These are phyloP conservation scores for Syncephalastrum sp. DNA, from an alignment of 371 early-diverging fungal species.

Conservation along the genomic window DNA sequence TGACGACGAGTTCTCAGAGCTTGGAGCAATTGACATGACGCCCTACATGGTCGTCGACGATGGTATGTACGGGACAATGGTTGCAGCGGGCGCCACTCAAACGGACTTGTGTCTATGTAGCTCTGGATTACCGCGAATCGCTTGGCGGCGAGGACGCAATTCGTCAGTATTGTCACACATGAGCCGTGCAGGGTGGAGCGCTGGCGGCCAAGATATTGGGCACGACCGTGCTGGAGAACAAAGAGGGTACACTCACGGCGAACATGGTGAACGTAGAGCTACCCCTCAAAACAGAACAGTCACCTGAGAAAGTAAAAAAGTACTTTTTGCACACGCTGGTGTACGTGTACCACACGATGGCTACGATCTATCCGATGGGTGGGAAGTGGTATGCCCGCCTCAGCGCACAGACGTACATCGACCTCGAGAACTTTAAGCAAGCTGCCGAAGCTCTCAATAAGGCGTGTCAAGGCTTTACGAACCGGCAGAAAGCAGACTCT, in stretches of 20 bases:
- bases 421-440: slow-evolving; percentile 49
- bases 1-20: slow-evolving; percentile 34
- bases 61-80: slow-evolving; percentile 11
- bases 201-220: slow-evolving; percentile 55
- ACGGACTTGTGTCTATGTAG: slow-evolving; percentile 9
- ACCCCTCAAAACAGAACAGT: slow-evolving; percentile 16
- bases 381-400: slow-evolving; percentile 55
- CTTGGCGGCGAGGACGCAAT: slow-evolving; percentile 55
- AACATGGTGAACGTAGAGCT: slow-evolving; percentile 60
- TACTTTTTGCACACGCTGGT: no score
- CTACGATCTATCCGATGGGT: no score
- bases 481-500: no score
- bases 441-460: slow-evolving; percentile 44
- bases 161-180: slow-evolving; percentile 45
- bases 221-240: slow-evolving; percentile 53
- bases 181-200: slow-evolving; percentile 55
- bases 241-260: slow-evolving; percentile 31
- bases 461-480: slow-evolving; percentile 19
- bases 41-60: slow-evolving; percentile 44
- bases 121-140: slow-evolving; percentile 47
- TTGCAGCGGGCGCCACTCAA: no score
- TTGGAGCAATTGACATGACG: slow-evolving; percentile 34
- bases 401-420: slow-evolving; percentile 61
- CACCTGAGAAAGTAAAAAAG: no score
- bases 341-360: no score